Conservation (phyloP, 2,329 filamentous ascomycete genomes). For the Colletotrichum somersetense region DNA sequence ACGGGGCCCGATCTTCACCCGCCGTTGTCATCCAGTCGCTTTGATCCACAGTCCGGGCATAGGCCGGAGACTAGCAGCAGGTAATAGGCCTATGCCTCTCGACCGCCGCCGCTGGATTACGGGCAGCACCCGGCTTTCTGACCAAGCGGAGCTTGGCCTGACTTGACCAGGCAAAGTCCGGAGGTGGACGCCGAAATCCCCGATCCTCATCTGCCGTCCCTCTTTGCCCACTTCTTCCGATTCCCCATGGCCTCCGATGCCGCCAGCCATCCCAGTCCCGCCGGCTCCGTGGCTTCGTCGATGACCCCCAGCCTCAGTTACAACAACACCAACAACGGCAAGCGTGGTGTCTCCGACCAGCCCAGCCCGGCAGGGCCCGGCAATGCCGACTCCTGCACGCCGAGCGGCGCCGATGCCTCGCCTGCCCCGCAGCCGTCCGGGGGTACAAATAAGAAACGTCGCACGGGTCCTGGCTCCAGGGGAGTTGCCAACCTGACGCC, state of each 20-base stretch:
- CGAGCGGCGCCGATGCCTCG: slow-evolving; percentile 17
- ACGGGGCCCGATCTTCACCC: slow-evolving; percentile 12
- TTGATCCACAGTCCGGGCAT: slow-evolving; percentile 21
- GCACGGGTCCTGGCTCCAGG: slow-evolving; percentile 58
- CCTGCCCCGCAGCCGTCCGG: slow-evolving; percentile 35
- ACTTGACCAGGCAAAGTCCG: slow-evolving; percentile 1
- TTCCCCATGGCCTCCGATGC: slow-evolving; percentile 41
- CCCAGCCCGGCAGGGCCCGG: slow-evolving; percentile 33
- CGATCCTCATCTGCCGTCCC: not conserved
- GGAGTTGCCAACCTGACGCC: slow-evolving; percentile 75
- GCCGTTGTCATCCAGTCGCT: slow-evolving; percentile 1
- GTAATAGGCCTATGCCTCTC: slow-evolving; percentile 18
- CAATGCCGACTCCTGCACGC: slow-evolving; percentile 23
- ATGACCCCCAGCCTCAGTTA: slow-evolving; percentile 23
- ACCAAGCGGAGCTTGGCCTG: slow-evolving; percentile 28
- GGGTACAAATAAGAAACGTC: slow-evolving; percentile 58
- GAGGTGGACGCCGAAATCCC: not conserved
- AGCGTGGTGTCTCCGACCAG: slow-evolving; percentile 32
- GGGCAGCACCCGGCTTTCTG: slow-evolving; percentile 30
- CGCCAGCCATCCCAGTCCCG: slow-evolving; percentile 39
- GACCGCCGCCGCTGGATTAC: slow-evolving; percentile 26
- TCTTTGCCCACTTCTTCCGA: not conserved
- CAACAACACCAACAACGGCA: slow-evolving; percentile 9
- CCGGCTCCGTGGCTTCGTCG: slow-evolving; percentile 40
- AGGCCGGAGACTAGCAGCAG: not conserved